Evolutionary conservation across 768 basidiomycete genomes (phyloP).

Genomic region (Dacryopinax spathularia): DNA sequence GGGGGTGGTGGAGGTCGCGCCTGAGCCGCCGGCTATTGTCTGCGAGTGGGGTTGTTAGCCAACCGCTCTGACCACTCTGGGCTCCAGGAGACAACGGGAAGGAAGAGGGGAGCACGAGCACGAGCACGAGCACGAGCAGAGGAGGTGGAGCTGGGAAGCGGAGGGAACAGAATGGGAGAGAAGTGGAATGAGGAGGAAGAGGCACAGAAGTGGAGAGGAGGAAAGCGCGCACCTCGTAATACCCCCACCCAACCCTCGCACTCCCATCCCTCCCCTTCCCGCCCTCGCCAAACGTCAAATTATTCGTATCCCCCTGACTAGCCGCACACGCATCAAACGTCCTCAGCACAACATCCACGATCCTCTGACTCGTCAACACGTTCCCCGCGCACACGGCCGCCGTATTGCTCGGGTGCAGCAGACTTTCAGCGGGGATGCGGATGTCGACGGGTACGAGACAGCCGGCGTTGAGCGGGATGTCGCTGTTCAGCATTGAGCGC

Average conservation of each 20-base stretch:
- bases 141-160: too few species aligned
- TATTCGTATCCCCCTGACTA: conserved; percentile 88
- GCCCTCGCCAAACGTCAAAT: conserved; percentile 76
- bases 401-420: conserved; percentile 68
- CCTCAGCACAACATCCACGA: conserved; percentile 84
- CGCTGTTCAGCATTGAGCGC: conserved; percentile 68
- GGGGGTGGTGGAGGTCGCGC: conserved; percentile 79
- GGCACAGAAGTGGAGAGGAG: too few species aligned
- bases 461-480: conserved; percentile 88
- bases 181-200: too few species aligned
- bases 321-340: conserved; percentile 87
- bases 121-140: not conserved
- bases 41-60: conserved; percentile 19
- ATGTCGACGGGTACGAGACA: conserved; percentile 79
- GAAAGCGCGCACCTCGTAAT: conserved; percentile 60
- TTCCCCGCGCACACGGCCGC: conserved; percentile 91
- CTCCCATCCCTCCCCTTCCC: conserved; percentile 74
- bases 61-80: too few species aligned
- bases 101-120: not conserved
- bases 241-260: conserved; percentile 72
- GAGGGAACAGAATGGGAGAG: too few species aligned
- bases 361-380: conserved; percentile 80
- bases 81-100: not conserved
- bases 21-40: conserved; percentile 91
- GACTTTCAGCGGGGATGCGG: conserved; percentile 59